Conservation (phyloP, 192 early-diverging fungal species). For the Radiomyces spectabilis region DNA sequence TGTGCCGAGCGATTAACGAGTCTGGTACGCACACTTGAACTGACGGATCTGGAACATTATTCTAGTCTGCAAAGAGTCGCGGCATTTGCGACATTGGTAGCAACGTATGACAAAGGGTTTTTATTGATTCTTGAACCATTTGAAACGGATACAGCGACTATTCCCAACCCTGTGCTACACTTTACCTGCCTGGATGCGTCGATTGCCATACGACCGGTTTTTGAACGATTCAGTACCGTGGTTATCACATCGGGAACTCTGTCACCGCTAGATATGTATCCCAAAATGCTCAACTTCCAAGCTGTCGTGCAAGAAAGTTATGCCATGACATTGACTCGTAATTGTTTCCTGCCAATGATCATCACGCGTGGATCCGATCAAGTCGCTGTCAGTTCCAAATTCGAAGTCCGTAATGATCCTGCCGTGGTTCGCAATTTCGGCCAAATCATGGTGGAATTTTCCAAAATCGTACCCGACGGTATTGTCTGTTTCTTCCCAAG, state of each 20-base stretch:
- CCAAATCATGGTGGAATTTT: conserved; percentile 90
- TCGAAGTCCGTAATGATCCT: conserved; percentile 97
- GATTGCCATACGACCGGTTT: conserved; percentile 93
- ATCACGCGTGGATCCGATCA: conserved; percentile 98
- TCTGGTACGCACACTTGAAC: conserved; percentile 86
- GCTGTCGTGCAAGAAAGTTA: conserved; percentile 89
- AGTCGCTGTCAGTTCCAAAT: conserved; percentile 94
- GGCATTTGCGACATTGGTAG: conserved; percentile 87
- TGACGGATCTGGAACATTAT: conserved; percentile 87
- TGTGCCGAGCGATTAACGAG: conserved; percentile 88
- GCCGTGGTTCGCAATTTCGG: conserved; percentile 99
- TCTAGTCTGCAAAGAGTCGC: conserved; percentile 81
- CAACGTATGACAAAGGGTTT: conserved; percentile 96
- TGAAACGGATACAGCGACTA: conserved; percentile 85
- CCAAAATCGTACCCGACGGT: conserved; percentile 92
- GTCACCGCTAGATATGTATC: conserved; percentile 98
- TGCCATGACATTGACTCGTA: conserved; percentile 91
- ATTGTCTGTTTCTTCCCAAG: conserved; percentile 98
- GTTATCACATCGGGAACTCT: conserved; percentile 99
- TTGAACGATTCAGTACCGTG: conserved; percentile 91
- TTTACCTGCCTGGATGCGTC: conserved; percentile 94
- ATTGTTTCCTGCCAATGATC: conserved; percentile 93
- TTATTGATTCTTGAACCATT: conserved; percentile 94
- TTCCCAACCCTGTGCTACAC: conserved; percentile 94
- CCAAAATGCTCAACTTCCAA: conserved; percentile 84